Conservation (phyloP, 495 filamentous ascomycete species). For the Aspergillus haitiensis region DNA sequence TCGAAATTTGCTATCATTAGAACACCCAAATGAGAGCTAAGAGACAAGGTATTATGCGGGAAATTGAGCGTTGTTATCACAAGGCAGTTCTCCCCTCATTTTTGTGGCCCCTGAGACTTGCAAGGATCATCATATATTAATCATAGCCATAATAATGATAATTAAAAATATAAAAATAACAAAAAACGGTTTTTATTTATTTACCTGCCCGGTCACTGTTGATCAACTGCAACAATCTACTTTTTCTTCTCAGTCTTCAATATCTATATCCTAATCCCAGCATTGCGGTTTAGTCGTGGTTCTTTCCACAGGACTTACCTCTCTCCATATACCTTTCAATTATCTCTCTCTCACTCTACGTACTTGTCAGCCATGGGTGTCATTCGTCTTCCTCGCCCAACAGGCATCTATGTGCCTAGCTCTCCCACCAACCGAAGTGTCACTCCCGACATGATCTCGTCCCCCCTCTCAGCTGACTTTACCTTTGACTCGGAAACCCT, state of each 20-base stretch:
- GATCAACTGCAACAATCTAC: not conserved
- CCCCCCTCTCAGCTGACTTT: slow-evolving; percentile 46
- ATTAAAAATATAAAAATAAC: no score
- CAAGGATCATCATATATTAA: no score
- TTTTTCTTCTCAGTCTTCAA: not conserved
- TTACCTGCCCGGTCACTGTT: not conserved
- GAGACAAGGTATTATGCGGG: slow-evolving; percentile 4
- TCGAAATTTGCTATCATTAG: slow-evolving; percentile 26
- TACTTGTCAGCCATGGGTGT: slow-evolving; percentile 38
- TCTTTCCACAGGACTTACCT: not conserved
- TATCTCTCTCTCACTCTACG: not conserved
- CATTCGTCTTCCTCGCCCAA: slow-evolving; percentile 45
- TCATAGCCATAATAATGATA: no score
- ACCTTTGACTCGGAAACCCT: slow-evolving; percentile 46
- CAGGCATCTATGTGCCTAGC: slow-evolving; percentile 42
- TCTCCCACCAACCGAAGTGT: slow-evolving; percentile 37
- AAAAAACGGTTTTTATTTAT: slow-evolving; percentile 9
- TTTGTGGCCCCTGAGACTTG: not conserved
- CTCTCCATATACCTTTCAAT: slow-evolving; percentile 2
- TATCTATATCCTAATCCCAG: not conserved
- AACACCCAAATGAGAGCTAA: slow-evolving; percentile 19
- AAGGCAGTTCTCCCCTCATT: slow-evolving; percentile 18
- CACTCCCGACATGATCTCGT: slow-evolving; percentile 47
- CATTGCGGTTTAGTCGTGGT: not conserved
- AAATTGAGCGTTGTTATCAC: slow-evolving; percentile 5